Percentiles rank a stretch among this genome's conserved stretches.
These are phyloP conservation scores for Fusarium sp. DNA, from an alignment of 2,329 filamentous ascomycete genomes.

Conservation along the genomic window DNA sequence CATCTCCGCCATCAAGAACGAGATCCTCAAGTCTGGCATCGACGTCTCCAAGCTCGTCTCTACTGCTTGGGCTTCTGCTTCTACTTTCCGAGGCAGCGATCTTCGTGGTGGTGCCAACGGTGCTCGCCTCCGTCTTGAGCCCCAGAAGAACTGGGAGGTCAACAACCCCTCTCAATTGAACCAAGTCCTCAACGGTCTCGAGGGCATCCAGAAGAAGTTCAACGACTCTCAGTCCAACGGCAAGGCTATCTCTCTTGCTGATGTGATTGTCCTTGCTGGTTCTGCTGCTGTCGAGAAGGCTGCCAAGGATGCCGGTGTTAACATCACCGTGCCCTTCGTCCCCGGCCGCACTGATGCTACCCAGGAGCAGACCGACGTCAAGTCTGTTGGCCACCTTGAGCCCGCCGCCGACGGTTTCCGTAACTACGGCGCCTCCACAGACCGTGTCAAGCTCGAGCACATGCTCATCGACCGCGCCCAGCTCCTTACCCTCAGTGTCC, in stretches of 20 bases:
- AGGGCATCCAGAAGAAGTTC: conserved; percentile 74
- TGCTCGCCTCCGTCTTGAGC: conserved; percentile 77
- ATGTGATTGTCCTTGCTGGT: conserved; percentile 81
- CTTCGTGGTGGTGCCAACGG: conserved; percentile 87
- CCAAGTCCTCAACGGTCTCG: conserved; percentile 70
- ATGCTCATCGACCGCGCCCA: conserved; percentile 77
- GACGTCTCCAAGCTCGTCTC: conserved; percentile 70
- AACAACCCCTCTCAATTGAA: conserved; percentile 77
- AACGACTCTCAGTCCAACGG: conserved; percentile 60
- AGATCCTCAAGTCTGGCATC: conserved; percentile 72
- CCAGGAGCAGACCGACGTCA: conserved; percentile 76
- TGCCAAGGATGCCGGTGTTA: conserved; percentile 59
- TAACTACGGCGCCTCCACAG: conserved; percentile 75
- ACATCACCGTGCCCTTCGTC: conserved; percentile 74
- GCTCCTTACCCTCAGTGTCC: conserved; percentile 75
- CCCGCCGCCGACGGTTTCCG: conserved; percentile 79
- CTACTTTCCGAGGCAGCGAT: conserved; percentile 79
- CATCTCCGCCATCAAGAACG: conserved; percentile 72
- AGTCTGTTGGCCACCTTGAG: conserved; percentile 73
- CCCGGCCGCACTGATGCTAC: conserved; percentile 78
- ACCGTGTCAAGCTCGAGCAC: conserved; percentile 73
- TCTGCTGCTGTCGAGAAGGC: conserved; percentile 78
- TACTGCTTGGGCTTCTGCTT: conserved; percentile 75
- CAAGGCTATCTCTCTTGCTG: conserved; percentile 80
- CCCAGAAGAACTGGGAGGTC: conserved; percentile 77